Base-by-base conservation (phyloP, 352 stramenopile species). In the Globisporangium takayamanum region DNA sequence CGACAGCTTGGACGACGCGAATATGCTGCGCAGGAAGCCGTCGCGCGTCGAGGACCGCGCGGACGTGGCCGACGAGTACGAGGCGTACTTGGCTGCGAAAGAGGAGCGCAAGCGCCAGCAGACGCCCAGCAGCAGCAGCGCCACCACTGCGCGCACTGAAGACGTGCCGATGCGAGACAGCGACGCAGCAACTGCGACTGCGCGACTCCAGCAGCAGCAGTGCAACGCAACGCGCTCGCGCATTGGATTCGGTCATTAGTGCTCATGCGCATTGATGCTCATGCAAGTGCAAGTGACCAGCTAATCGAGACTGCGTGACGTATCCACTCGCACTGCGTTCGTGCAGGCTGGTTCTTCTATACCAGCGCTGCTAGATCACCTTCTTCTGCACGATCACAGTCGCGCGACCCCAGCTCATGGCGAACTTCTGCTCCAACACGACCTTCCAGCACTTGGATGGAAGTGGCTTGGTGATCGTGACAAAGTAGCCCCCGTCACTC, bases 21-120 rank as follows among this genome's bases (percentile, higher is more conserved):
- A 55, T n/a, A 85, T 85, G 75, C 73, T 85, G 62, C 72, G 75
- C n/a, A 57, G 75, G 12, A 78, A 76, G 53, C 74, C 80, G 30
- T 86, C 80, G 48, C 77, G 78, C 20, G 76, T 90, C 51, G 78
- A 90, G 53, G 75, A 87, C 53, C 75, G 73, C 51, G 73, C 79
- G 8, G 77, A 89, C 57, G 77, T 89, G 18, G 72, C 78, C 53
- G 81, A 80, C 12, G 81, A 91, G 70, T 91, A 87, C 71, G 76
- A 87, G 62, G 47, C 57, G 12, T 91, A 91, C 59, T 44, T 87
- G 37, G 59, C 71, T 33, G 72, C 83, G 46, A 90, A 88, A 64
- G 59, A 85, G 52, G 53, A 48, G 22, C 56, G 66, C 44, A 37
- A 59, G 26, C 47, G 67, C 49, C 30, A 47, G n/a, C 16, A 55